Evolutionary conservation across 2,329 filamentous ascomycete genomes (phyloP).

Genomic region (Diaporthe destruens): DNA sequence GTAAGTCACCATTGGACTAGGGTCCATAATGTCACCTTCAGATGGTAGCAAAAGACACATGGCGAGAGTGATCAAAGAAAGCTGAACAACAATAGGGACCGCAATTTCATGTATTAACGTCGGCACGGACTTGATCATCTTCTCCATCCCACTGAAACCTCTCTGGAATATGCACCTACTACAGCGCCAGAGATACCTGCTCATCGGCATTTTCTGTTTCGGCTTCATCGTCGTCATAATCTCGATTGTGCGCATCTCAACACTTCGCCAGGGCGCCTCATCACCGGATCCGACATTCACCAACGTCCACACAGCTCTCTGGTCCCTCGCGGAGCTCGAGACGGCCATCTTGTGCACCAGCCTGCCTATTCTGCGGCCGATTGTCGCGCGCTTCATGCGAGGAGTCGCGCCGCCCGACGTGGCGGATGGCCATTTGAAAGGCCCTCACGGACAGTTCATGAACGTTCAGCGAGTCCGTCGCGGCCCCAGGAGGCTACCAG

Average conservation of each 20-base stretch:
- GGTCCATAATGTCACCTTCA: too few relatives aligned
- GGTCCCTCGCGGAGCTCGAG: constrained; percentile 29
- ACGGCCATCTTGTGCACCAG: constrained; percentile 32
- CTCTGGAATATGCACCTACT: constrained; percentile 25
- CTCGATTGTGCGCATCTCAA: constrained; percentile 30
- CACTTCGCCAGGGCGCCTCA: constrained; percentile 3
- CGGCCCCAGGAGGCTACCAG: neutral
- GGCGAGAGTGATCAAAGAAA: neutral
- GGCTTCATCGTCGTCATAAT: constrained; percentile 36
- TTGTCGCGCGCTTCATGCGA: constrained; percentile 36
- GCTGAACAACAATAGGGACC: constrained; percentile 2
- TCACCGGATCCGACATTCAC: constrained; percentile 26
- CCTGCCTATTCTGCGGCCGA: constrained; percentile 42
- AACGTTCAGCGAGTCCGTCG: constrained; percentile 9
- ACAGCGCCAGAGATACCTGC: constrained; percentile 27
- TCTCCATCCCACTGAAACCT: constrained; percentile 21
- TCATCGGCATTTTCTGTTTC: constrained; percentile 35
- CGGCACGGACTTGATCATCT: constrained; percentile 19
- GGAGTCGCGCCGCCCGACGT: constrained; percentile 17
- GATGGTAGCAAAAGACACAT: neutral
- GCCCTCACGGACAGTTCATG: neutral
- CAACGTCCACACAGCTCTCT: constrained; percentile 24
- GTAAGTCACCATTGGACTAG: neutral
- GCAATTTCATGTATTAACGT: constrained; percentile 30
- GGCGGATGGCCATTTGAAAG: neutral